phyloP scores from a whole-genome alignment of 2,329 filamentous ascomycete species.

The Arthrobotrys iridis region DNA sequence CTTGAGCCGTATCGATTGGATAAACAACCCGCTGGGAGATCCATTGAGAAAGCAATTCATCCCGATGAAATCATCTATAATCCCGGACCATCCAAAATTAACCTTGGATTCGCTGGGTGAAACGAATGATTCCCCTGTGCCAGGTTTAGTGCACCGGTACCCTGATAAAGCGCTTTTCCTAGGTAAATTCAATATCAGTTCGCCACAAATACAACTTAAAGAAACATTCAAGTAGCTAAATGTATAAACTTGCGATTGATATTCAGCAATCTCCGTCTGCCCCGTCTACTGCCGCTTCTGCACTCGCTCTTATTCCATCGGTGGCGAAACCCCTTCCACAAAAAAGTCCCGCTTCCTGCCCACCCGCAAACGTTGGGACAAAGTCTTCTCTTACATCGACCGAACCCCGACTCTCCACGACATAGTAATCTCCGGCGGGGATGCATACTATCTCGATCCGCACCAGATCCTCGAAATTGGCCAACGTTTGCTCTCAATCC shows the following conservation, averaged over 20 bases:
- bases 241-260: neutral
- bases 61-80: constrained; percentile 67
- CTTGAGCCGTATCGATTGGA: constrained; percentile 70
- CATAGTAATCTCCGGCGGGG: constrained; percentile 72
- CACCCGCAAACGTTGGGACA: constrained; percentile 65
- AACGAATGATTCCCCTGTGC: constrained; percentile 67
- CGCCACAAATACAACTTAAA: neutral
- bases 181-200: constrained; percentile 62
- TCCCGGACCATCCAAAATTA: constrained; percentile 68
- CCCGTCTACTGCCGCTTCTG: constrained; percentile 73
- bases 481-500: constrained; percentile 68
- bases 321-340: constrained; percentile 67
- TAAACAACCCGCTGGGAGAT: constrained; percentile 67
- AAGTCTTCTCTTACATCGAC: constrained; percentile 69
- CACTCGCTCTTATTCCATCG: constrained; percentile 71
- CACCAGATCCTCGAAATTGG: constrained; percentile 68
- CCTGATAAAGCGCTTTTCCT: constrained; percentile 72
- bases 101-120: constrained; percentile 71
- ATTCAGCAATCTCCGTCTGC: constrained; percentile 69
- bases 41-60: constrained; percentile 72
- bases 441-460: constrained; percentile 69
- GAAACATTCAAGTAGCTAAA: neutral
- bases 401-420: constrained; percentile 66
- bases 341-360: constrained; percentile 64
- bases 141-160: constrained; percentile 72